Conservation (phyloP, 441 rosid species). For the Gossypium gossypioides region DNA sequence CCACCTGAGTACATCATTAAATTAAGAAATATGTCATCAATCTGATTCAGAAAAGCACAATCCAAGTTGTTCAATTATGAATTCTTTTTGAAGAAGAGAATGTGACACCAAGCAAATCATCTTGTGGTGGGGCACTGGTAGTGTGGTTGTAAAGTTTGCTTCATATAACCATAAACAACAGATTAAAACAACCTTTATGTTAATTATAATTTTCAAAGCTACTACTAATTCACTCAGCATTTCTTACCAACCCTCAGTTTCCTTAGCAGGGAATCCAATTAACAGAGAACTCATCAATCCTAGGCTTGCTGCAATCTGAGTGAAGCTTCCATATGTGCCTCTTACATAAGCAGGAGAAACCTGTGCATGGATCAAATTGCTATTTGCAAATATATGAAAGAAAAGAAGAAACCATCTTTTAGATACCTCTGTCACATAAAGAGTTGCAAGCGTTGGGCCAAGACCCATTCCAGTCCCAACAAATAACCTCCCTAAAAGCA, state of each 20-base stretch:
- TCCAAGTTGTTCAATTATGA: constrained; percentile 4
- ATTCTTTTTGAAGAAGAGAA: neutral
- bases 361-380: constrained; percentile 28
- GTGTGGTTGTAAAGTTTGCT: neutral
- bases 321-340: constrained; percentile 91
- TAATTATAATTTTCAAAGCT: constrained; percentile 7
- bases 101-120: neutral
- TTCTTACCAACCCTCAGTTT: constrained; percentile 67
- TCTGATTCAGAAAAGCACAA: neutral
- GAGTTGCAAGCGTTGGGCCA: constrained; percentile 68
- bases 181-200: neutral
- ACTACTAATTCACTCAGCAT: constrained; percentile 10
- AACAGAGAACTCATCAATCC: constrained; percentile 74
- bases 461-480: constrained; percentile 74
- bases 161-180: constrained; percentile 3
- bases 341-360: constrained; percentile 84
- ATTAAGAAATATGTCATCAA: constrained; percentile 2
- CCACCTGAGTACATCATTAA: constrained; percentile 57
- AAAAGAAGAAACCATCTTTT: constrained; percentile 8
- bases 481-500: constrained; percentile 63
- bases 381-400: neutral
- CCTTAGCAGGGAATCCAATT: constrained; percentile 76
- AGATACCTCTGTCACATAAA: constrained; percentile 66
- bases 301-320: constrained; percentile 83
- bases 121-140: neutral